These are phyloP conservation scores for Trichothecium roseum DNA, from an alignment of 2,329 filamentous ascomycete genomes.

Conservation along the genomic window DNA sequence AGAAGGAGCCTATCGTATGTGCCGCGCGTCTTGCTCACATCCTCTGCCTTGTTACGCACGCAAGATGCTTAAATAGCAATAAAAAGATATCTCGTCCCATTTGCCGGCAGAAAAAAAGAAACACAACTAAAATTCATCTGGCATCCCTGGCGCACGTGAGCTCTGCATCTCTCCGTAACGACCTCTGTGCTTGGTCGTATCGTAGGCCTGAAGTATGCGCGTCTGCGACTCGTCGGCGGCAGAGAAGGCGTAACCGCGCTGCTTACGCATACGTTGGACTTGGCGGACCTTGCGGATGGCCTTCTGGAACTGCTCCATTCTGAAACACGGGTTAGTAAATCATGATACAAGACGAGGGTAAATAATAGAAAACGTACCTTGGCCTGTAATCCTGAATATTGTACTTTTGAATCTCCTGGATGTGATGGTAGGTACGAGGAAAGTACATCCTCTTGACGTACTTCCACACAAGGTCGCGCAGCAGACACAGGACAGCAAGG, in stretches of 20 bases:
- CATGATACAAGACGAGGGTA: background rate
- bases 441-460: conserved; percentile 96
- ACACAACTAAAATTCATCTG: background rate
- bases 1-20: too few species aligned
- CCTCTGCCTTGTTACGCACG: too few species aligned
- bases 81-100: background rate
- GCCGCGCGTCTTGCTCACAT: too few species aligned
- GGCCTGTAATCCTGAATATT: conserved; percentile 98
- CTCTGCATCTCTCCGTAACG: conserved; percentile 88
- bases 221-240: conserved; percentile 96
- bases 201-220: conserved; percentile 90
- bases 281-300: conserved; percentile 97
- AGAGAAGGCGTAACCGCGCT: conserved; percentile 95
- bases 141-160: conserved; percentile 19
- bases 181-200: conserved; percentile 86
- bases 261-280: conserved; percentile 98
- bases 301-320: conserved; percentile 99
- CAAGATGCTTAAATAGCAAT: background rate
- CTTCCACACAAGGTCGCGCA: conserved; percentile 92
- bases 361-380: conserved; percentile 47
- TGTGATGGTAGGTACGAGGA: conserved; percentile 92
- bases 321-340: conserved; percentile 20
- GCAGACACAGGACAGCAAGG: conserved; percentile 69
- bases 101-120: background rate
- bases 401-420: conserved; percentile 99